Evolutionary conservation across 495 filamentous ascomycete species (phyloP).

Genomic region (Penicillium turbatum): DNA sequence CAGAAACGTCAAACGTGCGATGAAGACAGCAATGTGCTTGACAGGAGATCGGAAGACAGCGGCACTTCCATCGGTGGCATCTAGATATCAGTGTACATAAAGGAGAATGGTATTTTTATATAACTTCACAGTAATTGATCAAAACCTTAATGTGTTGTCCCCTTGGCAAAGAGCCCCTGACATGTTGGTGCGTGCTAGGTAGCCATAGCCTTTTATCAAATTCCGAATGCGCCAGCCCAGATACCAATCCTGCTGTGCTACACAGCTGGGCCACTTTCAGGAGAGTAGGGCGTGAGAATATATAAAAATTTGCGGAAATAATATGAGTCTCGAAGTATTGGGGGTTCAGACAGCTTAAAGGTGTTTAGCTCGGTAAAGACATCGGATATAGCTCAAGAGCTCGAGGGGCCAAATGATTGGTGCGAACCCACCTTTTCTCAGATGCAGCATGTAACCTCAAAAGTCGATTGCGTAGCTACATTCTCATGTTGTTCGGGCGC

Average conservation of each 20-base stretch:
- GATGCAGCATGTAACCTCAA: not conserved
- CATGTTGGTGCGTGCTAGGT: not conserved
- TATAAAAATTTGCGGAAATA: not conserved
- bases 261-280: not conserved
- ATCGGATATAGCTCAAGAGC: not conserved
- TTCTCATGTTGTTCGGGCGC: not conserved
- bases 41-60: not conserved
- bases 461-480: conserved; percentile 1
- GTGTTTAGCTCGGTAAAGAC: too few species aligned
- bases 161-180: not conserved
- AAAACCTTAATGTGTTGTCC: not conserved
- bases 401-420: not conserved
- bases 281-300: not conserved
- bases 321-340: not conserved
- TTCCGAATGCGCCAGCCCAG: conserved; percentile 1
- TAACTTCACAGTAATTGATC: not conserved
- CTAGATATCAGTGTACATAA: not conserved
- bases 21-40: not conserved
- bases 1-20: not conserved
- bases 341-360: too few species aligned
- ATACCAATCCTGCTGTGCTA: conserved; percentile 9
- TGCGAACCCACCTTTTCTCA: not conserved
- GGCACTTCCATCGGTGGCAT: not conserved
- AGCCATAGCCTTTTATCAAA: conserved; percentile 1
- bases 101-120: not conserved